Evolutionary conservation across 495 filamentous ascomycete genomes (phyloP).

Genomic region (Tuber microsphaerosporum): DNA sequence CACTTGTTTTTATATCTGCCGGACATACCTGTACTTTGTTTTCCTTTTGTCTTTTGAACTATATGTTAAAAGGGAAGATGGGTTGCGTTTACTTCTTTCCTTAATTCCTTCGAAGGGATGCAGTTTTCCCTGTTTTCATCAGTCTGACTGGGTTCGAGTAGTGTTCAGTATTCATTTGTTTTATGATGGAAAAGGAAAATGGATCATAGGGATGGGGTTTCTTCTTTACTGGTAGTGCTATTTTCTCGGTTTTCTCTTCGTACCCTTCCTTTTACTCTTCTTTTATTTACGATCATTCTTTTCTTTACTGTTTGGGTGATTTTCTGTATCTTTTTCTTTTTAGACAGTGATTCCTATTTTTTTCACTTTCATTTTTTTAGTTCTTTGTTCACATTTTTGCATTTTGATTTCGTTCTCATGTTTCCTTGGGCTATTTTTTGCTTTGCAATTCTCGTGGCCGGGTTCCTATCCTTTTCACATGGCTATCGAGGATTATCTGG

Average conservation of each 20-base stretch:
- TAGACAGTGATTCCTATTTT: slow-evolving; percentile 31
- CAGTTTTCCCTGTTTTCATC: slow-evolving; percentile 27
- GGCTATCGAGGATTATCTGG: neutral
- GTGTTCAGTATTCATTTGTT: slow-evolving; percentile 33
- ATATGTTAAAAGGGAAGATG: slow-evolving; percentile 41
- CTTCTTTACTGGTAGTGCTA: slow-evolving; percentile 16
- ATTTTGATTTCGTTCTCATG: slow-evolving; percentile 7
- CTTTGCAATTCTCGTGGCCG: slow-evolving; percentile 13
- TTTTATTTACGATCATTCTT: slow-evolving; percentile 24
- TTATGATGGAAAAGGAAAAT: slow-evolving; percentile 47
- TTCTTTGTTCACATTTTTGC: slow-evolving; percentile 9
- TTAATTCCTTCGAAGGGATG: slow-evolving; percentile 15
- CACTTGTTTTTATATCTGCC: slow-evolving; percentile 39
- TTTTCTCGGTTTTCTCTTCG: slow-evolving; percentile 9
- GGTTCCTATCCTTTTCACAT: slow-evolving; percentile 11
- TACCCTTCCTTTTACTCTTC: slow-evolving; percentile 42
- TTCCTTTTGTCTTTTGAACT: slow-evolving; percentile 37
- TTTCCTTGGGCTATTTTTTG: slow-evolving; percentile 19
- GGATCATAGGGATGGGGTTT: slow-evolving; percentile 37
- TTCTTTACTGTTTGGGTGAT: slow-evolving; percentile 23
- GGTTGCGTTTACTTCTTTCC: slow-evolving; percentile 28
- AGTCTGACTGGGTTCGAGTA: slow-evolving; percentile 21
- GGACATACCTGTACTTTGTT: slow-evolving; percentile 38
- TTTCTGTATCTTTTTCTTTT: slow-evolving; percentile 34
- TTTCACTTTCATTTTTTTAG: slow-evolving; percentile 26